Percentiles rank a stretch among this genome's conserved stretches.
Conservation (phyloP, 2,329 filamentous ascomycete species). For the Pseudopyricularia javanii region DNA sequence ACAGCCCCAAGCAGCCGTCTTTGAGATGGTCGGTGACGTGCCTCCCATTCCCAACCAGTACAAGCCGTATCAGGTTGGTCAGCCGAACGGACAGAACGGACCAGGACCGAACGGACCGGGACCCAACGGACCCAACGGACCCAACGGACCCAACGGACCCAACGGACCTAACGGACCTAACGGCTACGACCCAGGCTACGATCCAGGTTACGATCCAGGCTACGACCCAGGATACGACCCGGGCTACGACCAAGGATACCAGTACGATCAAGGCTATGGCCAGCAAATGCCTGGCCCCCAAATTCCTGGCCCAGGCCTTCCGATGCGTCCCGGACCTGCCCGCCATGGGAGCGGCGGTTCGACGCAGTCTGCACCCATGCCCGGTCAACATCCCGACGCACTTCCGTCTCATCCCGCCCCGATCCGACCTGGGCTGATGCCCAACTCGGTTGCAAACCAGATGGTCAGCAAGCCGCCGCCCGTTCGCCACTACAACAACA, state of each 20-base stretch:
- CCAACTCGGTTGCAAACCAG: constrained; percentile 35
- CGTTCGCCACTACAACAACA: constrained; percentile 38
- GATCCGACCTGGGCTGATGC: constrained; percentile 45
- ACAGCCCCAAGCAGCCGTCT: constrained; percentile 54
- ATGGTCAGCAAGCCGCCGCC: constrained; percentile 46
- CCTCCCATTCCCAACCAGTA: constrained; percentile 32
- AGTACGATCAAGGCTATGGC: not conserved
- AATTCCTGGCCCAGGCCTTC: constrained; percentile 13
- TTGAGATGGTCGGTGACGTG: constrained; percentile 59
- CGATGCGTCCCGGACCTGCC: constrained; percentile 13
- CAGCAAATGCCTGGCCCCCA: constrained; percentile 2
- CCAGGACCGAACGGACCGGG: too few relatives aligned
- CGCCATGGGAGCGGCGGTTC: constrained; percentile 16
- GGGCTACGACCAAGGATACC: constrained; percentile 8
- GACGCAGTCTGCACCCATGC: constrained; percentile 12
- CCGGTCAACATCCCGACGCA: not conserved
- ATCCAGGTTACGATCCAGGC: constrained; percentile 3
- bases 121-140: too few relatives aligned
- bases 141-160: too few relatives aligned
- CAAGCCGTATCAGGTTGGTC: constrained; percentile 11
- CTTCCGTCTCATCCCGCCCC: not conserved
- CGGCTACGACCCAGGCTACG: constrained; percentile 13
- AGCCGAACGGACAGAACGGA: constrained; percentile 13
- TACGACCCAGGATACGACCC: constrained; percentile 4
- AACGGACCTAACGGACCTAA: constrained; percentile 4